Percentiles rank a stretch among this genome's conserved stretches.
These are phyloP conservation scores for Lichina pygmaea DNA, from an alignment of 495 filamentous ascomycete genomes.

Conservation along the genomic window DNA sequence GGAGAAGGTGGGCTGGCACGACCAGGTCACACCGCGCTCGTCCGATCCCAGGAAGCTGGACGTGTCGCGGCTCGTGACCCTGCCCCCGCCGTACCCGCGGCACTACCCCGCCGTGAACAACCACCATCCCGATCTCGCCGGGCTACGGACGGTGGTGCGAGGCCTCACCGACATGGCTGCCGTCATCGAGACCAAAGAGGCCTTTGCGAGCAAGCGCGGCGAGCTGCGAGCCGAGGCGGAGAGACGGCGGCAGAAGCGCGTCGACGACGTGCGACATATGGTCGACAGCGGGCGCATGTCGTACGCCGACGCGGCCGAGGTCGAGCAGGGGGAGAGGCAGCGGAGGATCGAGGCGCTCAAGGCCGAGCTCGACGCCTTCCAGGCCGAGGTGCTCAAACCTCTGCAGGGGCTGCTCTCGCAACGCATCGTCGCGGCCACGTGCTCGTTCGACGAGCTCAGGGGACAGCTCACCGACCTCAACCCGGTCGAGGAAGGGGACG, in stretches of 20 bases:
- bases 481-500: constrained; percentile 81
- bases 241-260: constrained; percentile 23
- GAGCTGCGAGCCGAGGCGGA: constrained; percentile 19
- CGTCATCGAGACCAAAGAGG: constrained; percentile 36
- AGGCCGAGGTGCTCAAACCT: constrained; percentile 46
- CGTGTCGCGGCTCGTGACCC: constrained; percentile 71
- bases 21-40: constrained; percentile 14
- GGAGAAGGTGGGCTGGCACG: constrained; percentile 64
- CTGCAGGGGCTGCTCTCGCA: constrained; percentile 41
- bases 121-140: constrained; percentile 63
- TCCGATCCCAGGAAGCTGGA: constrained; percentile 34
- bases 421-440: constrained; percentile 27
- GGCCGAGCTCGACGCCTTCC: constrained; percentile 49
- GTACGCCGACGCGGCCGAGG: constrained; percentile 54
- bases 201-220: constrained; percentile 20
- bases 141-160: constrained; percentile 49
- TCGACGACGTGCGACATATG: constrained; percentile 39
- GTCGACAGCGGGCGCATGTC: constrained; percentile 49
- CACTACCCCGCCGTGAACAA: constrained; percentile 93
- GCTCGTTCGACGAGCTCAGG: constrained; percentile 43
- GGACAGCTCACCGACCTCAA: constrained; percentile 46
- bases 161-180: constrained; percentile 49
- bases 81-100: constrained; percentile 78
- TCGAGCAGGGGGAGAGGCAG: constrained; percentile 31
- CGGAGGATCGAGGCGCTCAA: constrained; percentile 35